Percentiles rank a stretch among this genome's conserved stretches.
phyloP scores from a whole-genome alignment of 2,329 filamentous ascomycete genomes.

The Lecanosticta acicola region DNA sequence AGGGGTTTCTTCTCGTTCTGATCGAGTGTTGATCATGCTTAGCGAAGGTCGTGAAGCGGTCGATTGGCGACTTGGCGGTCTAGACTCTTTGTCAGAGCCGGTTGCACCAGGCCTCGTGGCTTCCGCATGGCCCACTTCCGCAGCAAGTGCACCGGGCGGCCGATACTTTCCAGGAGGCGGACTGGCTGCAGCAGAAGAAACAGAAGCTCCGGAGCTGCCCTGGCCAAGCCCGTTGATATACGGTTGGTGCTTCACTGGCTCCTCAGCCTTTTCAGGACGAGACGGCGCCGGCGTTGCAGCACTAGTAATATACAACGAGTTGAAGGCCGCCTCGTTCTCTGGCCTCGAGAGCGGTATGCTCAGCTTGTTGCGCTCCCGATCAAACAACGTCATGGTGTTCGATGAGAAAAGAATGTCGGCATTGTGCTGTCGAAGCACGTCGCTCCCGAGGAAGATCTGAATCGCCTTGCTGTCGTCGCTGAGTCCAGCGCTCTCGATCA shows the following conservation, averaged over 20 bases:
- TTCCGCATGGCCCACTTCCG: slow-evolving; percentile 17
- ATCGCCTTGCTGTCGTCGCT: slow-evolving; percentile 57
- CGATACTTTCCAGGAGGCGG: slow-evolving; percentile 28
- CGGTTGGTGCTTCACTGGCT: slow-evolving; percentile 44
- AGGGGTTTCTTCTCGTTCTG: slow-evolving; percentile 15
- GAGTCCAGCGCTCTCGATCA: slow-evolving; percentile 51
- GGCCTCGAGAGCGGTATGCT: slow-evolving; percentile 89
- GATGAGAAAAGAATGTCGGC: slow-evolving; percentile 89
- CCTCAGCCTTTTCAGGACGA: slow-evolving; percentile 37
- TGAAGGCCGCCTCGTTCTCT: slow-evolving; percentile 78
- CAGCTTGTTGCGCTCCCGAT: slow-evolving; percentile 78
- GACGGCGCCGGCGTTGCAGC: slow-evolving; percentile 9
- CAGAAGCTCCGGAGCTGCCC: slow-evolving; percentile 22
- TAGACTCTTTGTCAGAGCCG: slow-evolving; percentile 22
- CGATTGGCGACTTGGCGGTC: slow-evolving; percentile 23
- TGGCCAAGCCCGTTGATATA: slow-evolving; percentile 32
- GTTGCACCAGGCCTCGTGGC: slow-evolving; percentile 20
- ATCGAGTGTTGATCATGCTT: slow-evolving; percentile 20
- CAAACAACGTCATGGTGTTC: slow-evolving; percentile 80
- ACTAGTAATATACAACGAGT: slow-evolving; percentile 61
- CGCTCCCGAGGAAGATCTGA: slow-evolving; percentile 84
- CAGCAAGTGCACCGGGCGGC: slow-evolving; percentile 25
- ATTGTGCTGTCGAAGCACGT: slow-evolving; percentile 76
- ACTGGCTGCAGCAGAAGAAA: slow-evolving; percentile 25
- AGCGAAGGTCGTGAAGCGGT: slow-evolving; percentile 23